These are phyloP conservation scores for Musa itinerans DNA, from an alignment of 176 grass and related monocot genomes.

Conservation along the genomic window DNA sequence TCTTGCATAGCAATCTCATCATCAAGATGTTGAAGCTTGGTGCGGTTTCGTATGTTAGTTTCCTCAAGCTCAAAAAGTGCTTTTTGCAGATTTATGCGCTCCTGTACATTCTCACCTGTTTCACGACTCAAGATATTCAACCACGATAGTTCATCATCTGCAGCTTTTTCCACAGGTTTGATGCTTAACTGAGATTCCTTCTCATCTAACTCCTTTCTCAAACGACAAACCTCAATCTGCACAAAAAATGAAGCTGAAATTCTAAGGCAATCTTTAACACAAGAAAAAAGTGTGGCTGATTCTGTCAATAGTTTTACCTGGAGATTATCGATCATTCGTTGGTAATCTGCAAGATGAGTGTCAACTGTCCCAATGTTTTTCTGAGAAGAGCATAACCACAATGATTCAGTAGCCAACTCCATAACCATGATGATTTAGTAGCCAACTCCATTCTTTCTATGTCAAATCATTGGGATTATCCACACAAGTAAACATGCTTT, in stretches of 20 bases:
- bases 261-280: neutral
- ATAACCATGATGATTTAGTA: neutral
- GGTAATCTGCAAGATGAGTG: constrained; percentile 92
- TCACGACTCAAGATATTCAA: constrained; percentile 89
- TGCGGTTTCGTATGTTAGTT: constrained; percentile 80
- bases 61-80: constrained; percentile 98
- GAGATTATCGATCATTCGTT: constrained; percentile 84
- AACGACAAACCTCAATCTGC: constrained; percentile 73
- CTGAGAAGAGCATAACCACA: constrained; percentile 27
- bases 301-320: constrained; percentile 46
- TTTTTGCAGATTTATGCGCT: constrained; percentile 97
- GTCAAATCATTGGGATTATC: neutral
- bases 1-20: constrained; percentile 68
- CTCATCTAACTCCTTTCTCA: constrained; percentile 83
- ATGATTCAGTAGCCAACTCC: neutral
- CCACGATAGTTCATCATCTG: constrained; percentile 78
- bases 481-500: neutral
- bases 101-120: constrained; percentile 94
- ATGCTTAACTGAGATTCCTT: constrained; percentile 84
- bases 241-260: constrained; percentile 23
- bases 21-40: constrained; percentile 88
- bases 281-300: neutral
- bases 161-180: constrained; percentile 77
- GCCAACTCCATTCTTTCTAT: neutral
- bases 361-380: constrained; percentile 92